These are phyloP conservation scores for Stagonosporopsis rhizophila DNA, from an alignment of 2,329 filamentous ascomycete genomes.

Conservation along the genomic window DNA sequence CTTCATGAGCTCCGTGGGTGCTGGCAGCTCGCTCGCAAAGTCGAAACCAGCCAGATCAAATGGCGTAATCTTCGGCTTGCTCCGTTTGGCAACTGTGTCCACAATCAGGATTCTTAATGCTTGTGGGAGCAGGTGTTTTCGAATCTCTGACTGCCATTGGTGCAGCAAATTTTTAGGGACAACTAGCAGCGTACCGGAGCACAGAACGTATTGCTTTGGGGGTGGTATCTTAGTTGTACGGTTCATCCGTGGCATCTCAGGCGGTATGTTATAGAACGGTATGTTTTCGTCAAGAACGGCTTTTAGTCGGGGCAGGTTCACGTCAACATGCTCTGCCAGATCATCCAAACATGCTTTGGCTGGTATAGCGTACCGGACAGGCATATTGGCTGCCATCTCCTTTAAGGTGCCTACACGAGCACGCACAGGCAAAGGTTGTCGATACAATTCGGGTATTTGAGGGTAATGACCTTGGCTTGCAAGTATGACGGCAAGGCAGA, in stretches of 20 bases:
- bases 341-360: conserved; percentile 73
- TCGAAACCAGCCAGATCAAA: conserved; percentile 29
- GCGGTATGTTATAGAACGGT: conserved; percentile 51
- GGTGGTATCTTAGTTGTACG: conserved; percentile 51
- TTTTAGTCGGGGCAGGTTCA: conserved; percentile 42
- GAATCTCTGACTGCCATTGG: conserved; percentile 84
- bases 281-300: conserved; percentile 43
- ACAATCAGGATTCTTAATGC: conserved; percentile 71
- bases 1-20: conserved; percentile 63
- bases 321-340: conserved; percentile 45
- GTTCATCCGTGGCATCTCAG: conserved; percentile 50
- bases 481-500: conserved; percentile 75
- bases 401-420: conserved; percentile 66
- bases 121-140: conserved; percentile 70
- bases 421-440: conserved; percentile 53
- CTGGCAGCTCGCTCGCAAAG: conserved; percentile 62
- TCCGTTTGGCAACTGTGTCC: conserved; percentile 46
- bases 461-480: conserved; percentile 76
- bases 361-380: conserved; percentile 71
- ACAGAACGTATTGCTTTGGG: conserved; percentile 66
- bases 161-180: conserved; percentile 82
- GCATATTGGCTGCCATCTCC: conserved; percentile 76
- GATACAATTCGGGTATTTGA: conserved; percentile 68
- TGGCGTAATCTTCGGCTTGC: conserved; percentile 21
- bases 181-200: conserved; percentile 75